A percentile compares a stretch with the other conserved stretches of the same genome.
phyloP scores from a whole-genome alignment of 2,329 filamentous ascomycete genomes.

The Aureobasidium sp. region DNA sequence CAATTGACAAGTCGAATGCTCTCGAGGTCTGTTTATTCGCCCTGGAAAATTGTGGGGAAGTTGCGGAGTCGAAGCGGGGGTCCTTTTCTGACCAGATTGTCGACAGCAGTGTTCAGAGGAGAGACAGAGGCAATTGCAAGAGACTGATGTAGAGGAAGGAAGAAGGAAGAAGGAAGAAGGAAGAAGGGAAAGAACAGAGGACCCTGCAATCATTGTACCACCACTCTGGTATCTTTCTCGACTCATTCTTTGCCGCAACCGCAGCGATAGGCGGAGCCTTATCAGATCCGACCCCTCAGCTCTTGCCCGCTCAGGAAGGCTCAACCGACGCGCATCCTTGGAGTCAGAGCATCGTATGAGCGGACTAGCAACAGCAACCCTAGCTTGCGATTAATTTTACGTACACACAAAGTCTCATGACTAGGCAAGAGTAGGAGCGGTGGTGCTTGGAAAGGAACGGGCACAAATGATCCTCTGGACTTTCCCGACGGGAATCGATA shows the following conservation, averaged over 20 bases:
- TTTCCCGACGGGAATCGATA: conserved; percentile 10
- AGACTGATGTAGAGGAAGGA: background rate
- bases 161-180: background rate
- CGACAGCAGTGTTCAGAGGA: background rate
- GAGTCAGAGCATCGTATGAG: background rate
- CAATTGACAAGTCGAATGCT: background rate
- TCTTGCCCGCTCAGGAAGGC: conserved; percentile 16
- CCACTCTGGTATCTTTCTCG: conserved; percentile 1
- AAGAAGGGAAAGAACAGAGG: background rate
- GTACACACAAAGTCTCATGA: background rate
- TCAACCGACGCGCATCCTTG: background rate
- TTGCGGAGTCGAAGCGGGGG: conserved; percentile 2
- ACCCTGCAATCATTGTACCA: conserved; percentile 7
- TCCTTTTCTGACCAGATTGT: background rate
- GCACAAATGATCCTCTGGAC: background rate
- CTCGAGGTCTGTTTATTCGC: background rate
- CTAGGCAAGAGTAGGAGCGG: background rate
- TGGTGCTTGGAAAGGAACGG: background rate
- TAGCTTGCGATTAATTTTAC: background rate
- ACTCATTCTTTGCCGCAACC: conserved; percentile 1
- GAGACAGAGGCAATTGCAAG: background rate
- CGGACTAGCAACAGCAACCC: background rate
- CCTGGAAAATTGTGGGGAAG: conserved; percentile 8
- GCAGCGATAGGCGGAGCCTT: conserved; percentile 14
- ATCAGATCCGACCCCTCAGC: conserved; percentile 14